Evolutionary conservation across 495 filamentous ascomycete species (phyloP).

Genomic region (Geoglossum glabrum): DNA sequence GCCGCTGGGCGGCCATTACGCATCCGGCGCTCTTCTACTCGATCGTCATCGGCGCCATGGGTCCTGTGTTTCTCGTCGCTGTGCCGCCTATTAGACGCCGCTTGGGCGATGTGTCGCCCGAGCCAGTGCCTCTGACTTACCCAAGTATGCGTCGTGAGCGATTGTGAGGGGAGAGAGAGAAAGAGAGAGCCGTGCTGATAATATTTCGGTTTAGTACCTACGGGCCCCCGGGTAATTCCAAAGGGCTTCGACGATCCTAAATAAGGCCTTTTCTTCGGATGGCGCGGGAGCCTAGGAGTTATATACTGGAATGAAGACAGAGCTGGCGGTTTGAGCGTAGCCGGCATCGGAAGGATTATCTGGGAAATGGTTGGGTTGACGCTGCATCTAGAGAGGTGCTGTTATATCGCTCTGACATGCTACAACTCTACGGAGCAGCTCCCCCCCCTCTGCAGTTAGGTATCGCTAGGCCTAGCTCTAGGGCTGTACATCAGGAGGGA

Average conservation of each 20-base stretch:
- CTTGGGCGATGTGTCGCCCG: slow-evolving; percentile 49
- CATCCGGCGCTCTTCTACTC: slow-evolving; percentile 81
- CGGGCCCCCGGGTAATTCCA: slow-evolving; percentile 48
- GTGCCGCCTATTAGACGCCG: slow-evolving; percentile 47
- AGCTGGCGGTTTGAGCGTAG: background rate
- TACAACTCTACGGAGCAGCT: background rate
- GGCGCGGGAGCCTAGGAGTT: background rate
- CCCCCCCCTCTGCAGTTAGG: background rate
- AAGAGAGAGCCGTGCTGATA: slow-evolving; percentile 1
- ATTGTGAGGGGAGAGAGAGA: background rate
- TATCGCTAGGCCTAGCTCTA: background rate
- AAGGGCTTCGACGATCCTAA: slow-evolving; percentile 52
- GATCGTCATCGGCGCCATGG: slow-evolving; percentile 44
- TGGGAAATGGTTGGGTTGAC: background rate
- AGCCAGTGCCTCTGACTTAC: slow-evolving; percentile 70
- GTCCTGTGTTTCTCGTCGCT: slow-evolving; percentile 44
- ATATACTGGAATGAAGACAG: background rate
- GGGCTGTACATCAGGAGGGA: background rate
- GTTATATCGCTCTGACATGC: background rate
- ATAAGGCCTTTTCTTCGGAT: background rate
- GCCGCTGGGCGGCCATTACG: slow-evolving; percentile 69
- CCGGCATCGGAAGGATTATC: background rate
- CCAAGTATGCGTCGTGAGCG: slow-evolving; percentile 44
- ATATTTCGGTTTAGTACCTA: slow-evolving; percentile 37
- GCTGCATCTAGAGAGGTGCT: background rate